These are phyloP conservation scores for Aquilaria sinensis DNA, from an alignment of 345 rosid species.

Conservation along the genomic window DNA sequence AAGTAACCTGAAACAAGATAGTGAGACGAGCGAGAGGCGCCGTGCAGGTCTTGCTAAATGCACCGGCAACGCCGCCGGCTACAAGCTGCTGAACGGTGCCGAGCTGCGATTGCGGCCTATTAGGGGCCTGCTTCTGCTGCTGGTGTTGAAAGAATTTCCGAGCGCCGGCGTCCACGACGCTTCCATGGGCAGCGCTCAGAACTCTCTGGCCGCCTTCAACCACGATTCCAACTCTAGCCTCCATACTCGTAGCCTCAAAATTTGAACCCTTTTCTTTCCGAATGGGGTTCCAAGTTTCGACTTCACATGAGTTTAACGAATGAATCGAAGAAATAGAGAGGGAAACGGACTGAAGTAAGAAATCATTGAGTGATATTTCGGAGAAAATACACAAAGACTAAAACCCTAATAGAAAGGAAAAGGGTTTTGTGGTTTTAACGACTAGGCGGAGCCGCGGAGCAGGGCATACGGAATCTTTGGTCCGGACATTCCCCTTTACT, in stretches of 20 bases:
- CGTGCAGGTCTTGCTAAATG: conserved; percentile 93
- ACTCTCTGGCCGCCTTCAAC: conserved; percentile 69
- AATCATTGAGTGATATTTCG: neutral
- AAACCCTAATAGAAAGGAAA: neutral
- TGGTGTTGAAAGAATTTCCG: conserved; percentile 51
- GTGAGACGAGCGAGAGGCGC: conserved; percentile 98
- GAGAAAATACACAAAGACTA: neutral
- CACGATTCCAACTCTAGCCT: conserved; percentile 76
- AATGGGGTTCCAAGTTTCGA: neutral
- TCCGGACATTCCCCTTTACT: too few species aligned
- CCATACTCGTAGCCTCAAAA: conserved; percentile 33
- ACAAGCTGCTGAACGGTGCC: conserved; percentile 53
- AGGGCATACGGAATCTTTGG: too few species aligned
- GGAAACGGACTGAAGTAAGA: neutral
- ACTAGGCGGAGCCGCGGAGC: neutral
- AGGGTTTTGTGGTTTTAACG: neutral
- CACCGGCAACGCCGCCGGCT: conserved; percentile 95
- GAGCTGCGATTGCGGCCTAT: conserved; percentile 34
- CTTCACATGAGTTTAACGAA: conserved; percentile 13
- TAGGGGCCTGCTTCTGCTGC: conserved; percentile 26
- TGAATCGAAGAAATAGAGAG: neutral
- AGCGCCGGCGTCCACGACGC: conserved; percentile 52
- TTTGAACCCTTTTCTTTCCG: conserved; percentile 6
- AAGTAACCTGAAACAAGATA: conserved; percentile 80
- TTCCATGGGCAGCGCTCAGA: conserved; percentile 50